Percentiles rank a stretch among this genome's conserved stretches.
phyloP scores from a whole-genome alignment of 495 filamentous ascomycete species.

The Letharia columbiana region DNA sequence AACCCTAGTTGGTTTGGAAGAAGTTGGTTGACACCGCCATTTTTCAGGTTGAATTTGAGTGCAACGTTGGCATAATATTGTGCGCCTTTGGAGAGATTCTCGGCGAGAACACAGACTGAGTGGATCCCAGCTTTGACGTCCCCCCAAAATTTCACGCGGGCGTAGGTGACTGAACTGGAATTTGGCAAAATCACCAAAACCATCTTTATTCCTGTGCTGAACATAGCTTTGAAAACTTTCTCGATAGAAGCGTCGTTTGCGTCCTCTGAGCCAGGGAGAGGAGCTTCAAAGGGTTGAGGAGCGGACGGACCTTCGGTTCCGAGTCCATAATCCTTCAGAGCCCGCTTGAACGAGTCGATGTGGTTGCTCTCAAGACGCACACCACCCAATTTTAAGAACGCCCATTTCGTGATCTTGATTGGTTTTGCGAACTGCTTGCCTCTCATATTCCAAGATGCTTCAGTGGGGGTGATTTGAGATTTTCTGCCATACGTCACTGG shows the following conservation, averaged over 20 bases:
- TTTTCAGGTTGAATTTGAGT: conserved; percentile 80
- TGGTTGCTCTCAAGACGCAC: not conserved
- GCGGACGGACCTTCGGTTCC: not conserved
- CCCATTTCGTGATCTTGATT: conserved; percentile 4
- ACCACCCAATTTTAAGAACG: conserved; percentile 1
- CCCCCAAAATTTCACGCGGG: conserved; percentile 55
- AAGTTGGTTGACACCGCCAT: conserved; percentile 68
- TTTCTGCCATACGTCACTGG: conserved; percentile 41
- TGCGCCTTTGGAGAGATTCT: conserved; percentile 35
- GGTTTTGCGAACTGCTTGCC: conserved; percentile 2
- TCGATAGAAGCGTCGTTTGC: conserved; percentile 6
- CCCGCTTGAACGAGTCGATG: conserved; percentile 3
- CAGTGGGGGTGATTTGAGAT: conserved; percentile 22
- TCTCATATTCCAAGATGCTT: conserved; percentile 52
- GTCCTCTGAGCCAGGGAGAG: conserved; percentile 3
- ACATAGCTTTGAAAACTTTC: not conserved
- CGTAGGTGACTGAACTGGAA: conserved; percentile 46
- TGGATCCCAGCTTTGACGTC: conserved; percentile 55
- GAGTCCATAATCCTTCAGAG: conserved; percentile 2
- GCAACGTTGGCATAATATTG: conserved; percentile 68
- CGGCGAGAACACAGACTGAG: conserved; percentile 51
- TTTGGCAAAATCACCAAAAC: conserved; percentile 22
- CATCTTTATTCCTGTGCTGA: not conserved
- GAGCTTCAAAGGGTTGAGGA: not conserved
- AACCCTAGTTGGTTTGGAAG: conserved; percentile 46